Evolutionary conservation across 2,329 filamentous ascomycete genomes (phyloP), one percentile per base, ranked within the genome.

Genomic region (Blastomyces silverae): DNA sequence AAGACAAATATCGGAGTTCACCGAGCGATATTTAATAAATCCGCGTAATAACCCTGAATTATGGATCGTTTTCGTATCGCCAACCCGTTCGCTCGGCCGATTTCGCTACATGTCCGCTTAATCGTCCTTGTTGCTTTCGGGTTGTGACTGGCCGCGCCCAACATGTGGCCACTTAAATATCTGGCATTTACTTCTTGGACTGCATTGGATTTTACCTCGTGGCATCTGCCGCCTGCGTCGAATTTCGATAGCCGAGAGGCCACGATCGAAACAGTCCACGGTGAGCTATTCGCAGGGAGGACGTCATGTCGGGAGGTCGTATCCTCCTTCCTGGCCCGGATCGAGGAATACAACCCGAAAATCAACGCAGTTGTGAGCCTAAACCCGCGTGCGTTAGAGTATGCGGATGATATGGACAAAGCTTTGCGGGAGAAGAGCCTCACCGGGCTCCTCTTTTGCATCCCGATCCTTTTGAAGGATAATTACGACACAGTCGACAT

Each of bases 401-500:
- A 77, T 7, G 86, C 86, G 4, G 80, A 83, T 64, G 70, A 74
- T 0, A 72, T 85, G 34, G 85, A 88, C 69, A 13, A 46, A 17
- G 55, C 56, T 34, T 13, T 66, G 0, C 58, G 34, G 44, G 34
- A 17, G 2, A 80, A 81, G 2, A 84, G 85, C 70, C 75, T 77
- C 31, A 81, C 80, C 0, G 82, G 80, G 0, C 71, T 79, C 0
- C 76, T 89, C 1, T 85, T 88, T 71, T 86, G 86, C 70, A 78
- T 89, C 22, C 86, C 86, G 0, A 73, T 87, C 15, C 70, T 89
- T 4, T 74, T 88, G 6, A 89, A 89, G 72, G 86, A 89, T 73
- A 89, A 87, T 70, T 87, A 82, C 70, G 82, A 86, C 64, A 83
- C 84, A 0, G 68, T 72, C 0, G 79, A 80, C 25, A 81, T 85